Conservation (phyloP, 2,329 filamentous ascomycete genomes). For the Colletotrichum tofieldiae region DNA sequence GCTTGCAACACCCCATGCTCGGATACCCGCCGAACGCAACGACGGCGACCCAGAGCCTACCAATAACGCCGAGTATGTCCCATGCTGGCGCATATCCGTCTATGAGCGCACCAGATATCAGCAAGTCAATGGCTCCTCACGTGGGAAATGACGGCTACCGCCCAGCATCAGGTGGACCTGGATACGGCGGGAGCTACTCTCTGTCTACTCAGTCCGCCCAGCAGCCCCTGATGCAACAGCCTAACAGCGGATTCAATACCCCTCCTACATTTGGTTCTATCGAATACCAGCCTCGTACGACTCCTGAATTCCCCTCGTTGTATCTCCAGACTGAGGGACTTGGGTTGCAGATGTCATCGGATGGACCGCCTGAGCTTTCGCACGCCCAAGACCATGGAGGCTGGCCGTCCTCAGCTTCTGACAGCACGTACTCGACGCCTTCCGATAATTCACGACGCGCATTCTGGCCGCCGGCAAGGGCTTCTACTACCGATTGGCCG, state of each 20-base stretch:
- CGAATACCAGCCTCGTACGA: constrained; percentile 44
- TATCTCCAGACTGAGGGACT: constrained; percentile 40
- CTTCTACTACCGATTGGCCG: constrained; percentile 52
- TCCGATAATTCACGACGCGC: constrained; percentile 54
- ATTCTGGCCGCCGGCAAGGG: constrained; percentile 46
- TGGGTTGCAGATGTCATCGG: constrained; percentile 30
- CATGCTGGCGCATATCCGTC: constrained; percentile 29
- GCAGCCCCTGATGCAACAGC: constrained; percentile 33
- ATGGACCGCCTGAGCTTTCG: constrained; percentile 41
- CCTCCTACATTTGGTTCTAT: constrained; percentile 27
- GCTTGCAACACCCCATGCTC: constrained; percentile 33
- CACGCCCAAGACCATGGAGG: constrained; percentile 55
- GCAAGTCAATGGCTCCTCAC: constrained; percentile 41
- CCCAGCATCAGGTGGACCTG: constrained; percentile 32
- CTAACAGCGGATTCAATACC: constrained; percentile 27
- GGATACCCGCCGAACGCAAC: constrained; percentile 37
- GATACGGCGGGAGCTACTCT: constrained; percentile 38
- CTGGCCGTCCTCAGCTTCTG: constrained; percentile 63
- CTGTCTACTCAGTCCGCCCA: constrained; percentile 34
- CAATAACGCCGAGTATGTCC: constrained; percentile 41
- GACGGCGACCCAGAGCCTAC: constrained; percentile 27
- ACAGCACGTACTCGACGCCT: constrained; percentile 65
- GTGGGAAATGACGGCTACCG: constrained; percentile 40
- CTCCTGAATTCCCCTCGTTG: constrained; percentile 33
- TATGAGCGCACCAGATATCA: constrained; percentile 28